Percentiles rank a stretch among this genome's conserved stretches.
Evolutionary conservation across 495 filamentous ascomycete genomes (phyloP).

Genomic region (Penicillium egyptiacum): DNA sequence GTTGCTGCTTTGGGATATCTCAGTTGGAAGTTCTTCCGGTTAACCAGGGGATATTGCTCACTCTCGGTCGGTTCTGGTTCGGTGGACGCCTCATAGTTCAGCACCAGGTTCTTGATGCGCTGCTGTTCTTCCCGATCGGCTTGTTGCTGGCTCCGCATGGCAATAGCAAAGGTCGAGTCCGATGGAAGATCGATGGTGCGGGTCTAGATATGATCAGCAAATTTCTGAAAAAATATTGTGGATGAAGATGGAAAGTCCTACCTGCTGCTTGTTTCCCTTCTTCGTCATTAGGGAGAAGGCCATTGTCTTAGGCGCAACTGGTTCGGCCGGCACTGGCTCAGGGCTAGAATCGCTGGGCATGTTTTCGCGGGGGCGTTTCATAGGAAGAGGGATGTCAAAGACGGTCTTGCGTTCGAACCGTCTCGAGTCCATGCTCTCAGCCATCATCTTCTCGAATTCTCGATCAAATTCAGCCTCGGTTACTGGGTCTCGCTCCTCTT

Average conservation of each 20-base stretch:
- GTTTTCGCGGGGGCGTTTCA: slow-evolving; percentile 70
- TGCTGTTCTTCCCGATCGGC: slow-evolving; percentile 95
- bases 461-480: slow-evolving; percentile 96
- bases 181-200: slow-evolving; percentile 92
- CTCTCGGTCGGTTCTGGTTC: slow-evolving; percentile 73
- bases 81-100: slow-evolving; percentile 90
- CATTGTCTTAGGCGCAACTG: slow-evolving; percentile 64
- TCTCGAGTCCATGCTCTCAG: slow-evolving; percentile 89
- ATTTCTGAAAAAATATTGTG: not conserved
- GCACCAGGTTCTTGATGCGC: slow-evolving; percentile 93
- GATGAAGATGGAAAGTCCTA: slow-evolving; percentile 35
- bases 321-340: slow-evolving; percentile 38
- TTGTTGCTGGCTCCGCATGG: slow-evolving; percentile 92
- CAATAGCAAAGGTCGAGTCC: slow-evolving; percentile 90
- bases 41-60: slow-evolving; percentile 30
- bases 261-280: slow-evolving; percentile 93
- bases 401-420: slow-evolving; percentile 91
- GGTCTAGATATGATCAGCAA: slow-evolving; percentile 56
- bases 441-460: slow-evolving; percentile 98
- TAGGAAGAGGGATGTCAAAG: slow-evolving; percentile 91
- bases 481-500: slow-evolving; percentile 90
- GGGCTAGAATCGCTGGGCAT: slow-evolving; percentile 43
- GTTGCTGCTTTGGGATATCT: slow-evolving; percentile 17
- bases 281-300: slow-evolving; percentile 95
- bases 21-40: slow-evolving; percentile 6